Evolutionary conservation across 257 asterid genomes (phyloP), one percentile per base, ranked within the genome.

Genomic region (Solanum acaule): DNA sequence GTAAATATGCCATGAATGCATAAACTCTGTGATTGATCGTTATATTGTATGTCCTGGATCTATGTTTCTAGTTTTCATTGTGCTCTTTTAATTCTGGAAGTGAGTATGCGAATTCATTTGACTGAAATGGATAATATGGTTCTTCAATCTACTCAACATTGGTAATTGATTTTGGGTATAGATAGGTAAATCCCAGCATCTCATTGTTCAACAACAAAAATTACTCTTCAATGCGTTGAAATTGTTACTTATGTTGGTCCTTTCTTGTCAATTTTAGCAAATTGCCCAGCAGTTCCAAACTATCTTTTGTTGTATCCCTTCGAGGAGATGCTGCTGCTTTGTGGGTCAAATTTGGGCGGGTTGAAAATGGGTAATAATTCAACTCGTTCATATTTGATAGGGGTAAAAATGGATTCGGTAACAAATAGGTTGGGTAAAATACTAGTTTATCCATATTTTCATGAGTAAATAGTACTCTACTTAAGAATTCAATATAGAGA

Each of bases 191-290:
- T 49, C 61, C 61, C 61, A 49, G 61, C 61, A 49, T 49, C 61
- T 49, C 61, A 49, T 16, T 15, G 8, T 49, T 6, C 61, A 49
- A 49, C 23, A 49, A 49, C 61, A 49, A 49, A 49, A 16, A 49
- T 0, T 49, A 16, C 9, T 49, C 61, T 6, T 16, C 61, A 49
- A 44, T 44, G 52, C 4, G 49, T 42, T 42, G 49, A 42, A 2
- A 46, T 2, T 6, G 59, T 46, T 46, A 5, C 59, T 5, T 40
- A 73, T n/a, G 78, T 49, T 68, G 87, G 22, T 23, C 86, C 89
- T 86, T 90, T 88, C 87, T 88, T 88, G 76, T 86, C 90, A 85
- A 84, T 67, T 20, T 68, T 67, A 5, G 90, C 84, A 61, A 84
- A 27, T 77, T 18, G 91, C 88, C 89, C 34, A 88, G 37, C 35